Evolutionary conservation across 163 green algal species (phyloP).

Genomic region (Picocystis sp.): DNA sequence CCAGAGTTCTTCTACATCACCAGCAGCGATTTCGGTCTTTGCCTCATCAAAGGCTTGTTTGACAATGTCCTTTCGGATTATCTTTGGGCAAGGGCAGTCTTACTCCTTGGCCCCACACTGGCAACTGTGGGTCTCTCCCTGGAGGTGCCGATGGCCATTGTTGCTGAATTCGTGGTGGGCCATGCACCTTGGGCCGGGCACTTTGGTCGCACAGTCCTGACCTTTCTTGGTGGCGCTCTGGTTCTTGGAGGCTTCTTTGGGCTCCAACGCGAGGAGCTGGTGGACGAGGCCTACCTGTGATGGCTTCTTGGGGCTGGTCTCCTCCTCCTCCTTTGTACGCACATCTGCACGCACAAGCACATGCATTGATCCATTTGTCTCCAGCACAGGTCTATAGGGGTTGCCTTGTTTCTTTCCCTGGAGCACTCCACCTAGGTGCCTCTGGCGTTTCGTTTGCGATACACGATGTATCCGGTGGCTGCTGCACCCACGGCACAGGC

Average conservation of each 20-base stretch:
- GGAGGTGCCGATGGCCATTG: conserved; percentile 70
- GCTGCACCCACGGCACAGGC: too few species aligned
- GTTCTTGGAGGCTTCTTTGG: conserved; percentile 52
- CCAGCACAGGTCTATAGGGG: too few species aligned
- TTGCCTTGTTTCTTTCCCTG: too few species aligned
- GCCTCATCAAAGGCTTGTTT: conserved; percentile 23
- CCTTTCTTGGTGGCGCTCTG: conserved; percentile 24
- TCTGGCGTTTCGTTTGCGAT: too few species aligned
- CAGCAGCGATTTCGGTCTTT: neutral
- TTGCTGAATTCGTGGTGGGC: conserved; percentile 31
- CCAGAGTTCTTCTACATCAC: neutral
- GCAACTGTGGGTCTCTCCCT: conserved; percentile 77
- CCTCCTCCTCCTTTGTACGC: too few species aligned
- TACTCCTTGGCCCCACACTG: conserved; percentile 71
- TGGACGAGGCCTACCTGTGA: too few species aligned
- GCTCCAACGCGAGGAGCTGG: conserved; percentile 8
- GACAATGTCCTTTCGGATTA: conserved; percentile 73
- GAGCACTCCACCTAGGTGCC: too few species aligned
- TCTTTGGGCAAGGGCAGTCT: conserved; percentile 80
- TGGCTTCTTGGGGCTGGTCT: too few species aligned
- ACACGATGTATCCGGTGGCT: too few species aligned
- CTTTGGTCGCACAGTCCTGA: conserved; percentile 18
- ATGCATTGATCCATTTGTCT: too few species aligned
- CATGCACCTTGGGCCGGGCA: conserved; percentile 25
- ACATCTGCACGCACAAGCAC: too few species aligned